Conservation (phyloP, 345 rosid species). For the Viola odorata region DNA sequence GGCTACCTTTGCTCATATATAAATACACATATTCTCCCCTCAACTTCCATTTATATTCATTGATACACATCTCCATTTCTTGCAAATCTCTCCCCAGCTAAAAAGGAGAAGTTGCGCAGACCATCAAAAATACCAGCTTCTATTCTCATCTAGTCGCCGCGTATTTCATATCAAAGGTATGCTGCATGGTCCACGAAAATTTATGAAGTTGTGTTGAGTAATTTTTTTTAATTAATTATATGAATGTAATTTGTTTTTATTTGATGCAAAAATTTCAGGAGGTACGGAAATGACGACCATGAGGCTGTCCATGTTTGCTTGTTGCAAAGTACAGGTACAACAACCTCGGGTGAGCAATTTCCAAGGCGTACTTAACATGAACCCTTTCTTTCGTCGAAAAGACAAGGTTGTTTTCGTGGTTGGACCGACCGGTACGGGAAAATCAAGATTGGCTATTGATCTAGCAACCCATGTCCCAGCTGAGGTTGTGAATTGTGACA, state of each 20-base stretch:
- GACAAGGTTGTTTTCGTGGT: conserved; percentile 73
- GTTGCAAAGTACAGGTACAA: conserved; percentile 34
- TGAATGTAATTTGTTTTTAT: no score
- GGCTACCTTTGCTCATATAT: not conserved
- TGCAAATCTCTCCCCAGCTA: not conserved
- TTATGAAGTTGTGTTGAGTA: no score
- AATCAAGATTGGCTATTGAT: conserved; percentile 79
- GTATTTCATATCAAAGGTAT: conserved; percentile 9
- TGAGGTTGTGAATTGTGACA: conserved; percentile 78
- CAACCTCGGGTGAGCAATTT: conserved; percentile 35
- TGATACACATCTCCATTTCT: not conserved
- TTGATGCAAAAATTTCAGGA: no score
- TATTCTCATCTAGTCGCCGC: conserved; percentile 10
- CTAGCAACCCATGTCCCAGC: conserved; percentile 64
- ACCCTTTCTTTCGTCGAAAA: conserved; percentile 48
- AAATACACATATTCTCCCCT: not conserved
- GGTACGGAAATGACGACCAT: conserved; percentile 23
- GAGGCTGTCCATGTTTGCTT: conserved; percentile 41
- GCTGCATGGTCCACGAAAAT: conserved; percentile 8
- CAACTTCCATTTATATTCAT: not conserved
- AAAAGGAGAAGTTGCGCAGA: not conserved
- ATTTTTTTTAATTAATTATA: no score
- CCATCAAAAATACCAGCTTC: not conserved
- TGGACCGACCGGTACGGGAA: conserved; percentile 92
- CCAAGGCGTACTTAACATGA: conserved; percentile 32